Base-by-base conservation (phyloP, 371 early-diverging fungal species). In the Thermomucor indicae-seudaticae region DNA sequence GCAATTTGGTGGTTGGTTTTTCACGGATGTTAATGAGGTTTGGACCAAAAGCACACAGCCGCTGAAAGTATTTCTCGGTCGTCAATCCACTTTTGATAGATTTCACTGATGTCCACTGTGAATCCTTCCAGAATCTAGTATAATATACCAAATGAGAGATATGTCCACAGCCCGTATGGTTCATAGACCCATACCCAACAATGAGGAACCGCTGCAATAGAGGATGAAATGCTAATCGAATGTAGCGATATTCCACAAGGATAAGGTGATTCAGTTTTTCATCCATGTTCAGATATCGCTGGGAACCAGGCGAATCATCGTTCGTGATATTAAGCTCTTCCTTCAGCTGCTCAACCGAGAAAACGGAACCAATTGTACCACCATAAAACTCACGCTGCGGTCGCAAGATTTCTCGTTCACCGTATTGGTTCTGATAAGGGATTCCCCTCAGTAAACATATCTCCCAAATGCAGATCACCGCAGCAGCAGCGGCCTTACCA, bases 141-240 rank as follows among this genome's bases (percentile, higher is more conserved):
- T 1, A 4, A 6, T 20, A 16, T 16, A 46, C n/a, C 30, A 34
- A 16, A 6, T 27, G n/a, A n/a, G n/a, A n/a, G n/a, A n/a, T n/a
- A n/a, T n/a, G n/a, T n/a, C n/a, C n/a, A n/a, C n/a, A n/a, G n/a
- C n/a, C n/a, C n/a, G n/a, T n/a, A n/a, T n/a, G n/a, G n/a, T n/a
- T n/a, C n/a, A n/a, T n/a, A 19, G 8, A 43, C 14, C 20, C 50
- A 47, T 64, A 75, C 73, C 75, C 79, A 49, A 83, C 75, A 40
- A 81, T 84, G 53, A 91, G 72, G 62, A 89, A 96, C 44, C 71
- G 72, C 17, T 79, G 81, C 25, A 87, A 62, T 7, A 73, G 47
- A 6, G 94, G 94, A 60, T 95, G 88, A 62, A 79, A 91, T 12
- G 91, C 86, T 49, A 95, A 83, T 32, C 90, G 81, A 57, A 89